Evolutionary conservation across 208 protist genomes (phyloP).

Genomic region (Trypanosoma mega): DNA sequence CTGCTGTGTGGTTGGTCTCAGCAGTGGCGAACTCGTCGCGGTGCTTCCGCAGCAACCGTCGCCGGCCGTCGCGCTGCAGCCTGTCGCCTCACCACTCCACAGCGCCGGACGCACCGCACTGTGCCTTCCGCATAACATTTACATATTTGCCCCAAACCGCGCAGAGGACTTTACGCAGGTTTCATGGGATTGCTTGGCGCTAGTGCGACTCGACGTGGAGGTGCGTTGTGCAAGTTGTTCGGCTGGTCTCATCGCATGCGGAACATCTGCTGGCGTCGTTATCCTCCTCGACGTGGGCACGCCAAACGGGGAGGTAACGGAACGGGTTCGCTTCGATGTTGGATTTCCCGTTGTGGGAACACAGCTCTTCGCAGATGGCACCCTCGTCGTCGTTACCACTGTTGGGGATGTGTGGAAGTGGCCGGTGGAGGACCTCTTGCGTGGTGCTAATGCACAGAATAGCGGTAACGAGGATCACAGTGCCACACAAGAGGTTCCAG

Average conservation of each 20-base stretch:
- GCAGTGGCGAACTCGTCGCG: slow-evolving; percentile 40
- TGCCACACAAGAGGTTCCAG: slow-evolving; percentile 15
- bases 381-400: slow-evolving; percentile 70
- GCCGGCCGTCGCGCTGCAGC: slow-evolving; percentile 35
- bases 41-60: slow-evolving; percentile 34
- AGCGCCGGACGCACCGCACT: slow-evolving; percentile 25
- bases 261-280: slow-evolving; percentile 72
- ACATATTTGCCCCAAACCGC: slow-evolving; percentile 29
- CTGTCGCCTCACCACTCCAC: slow-evolving; percentile 15
- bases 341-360: slow-evolving; percentile 67
- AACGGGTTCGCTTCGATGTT: slow-evolving; percentile 81
- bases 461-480: slow-evolving; percentile 8
- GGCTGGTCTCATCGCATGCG: slow-evolving; percentile 46
- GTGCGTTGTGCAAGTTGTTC: slow-evolving; percentile 64
- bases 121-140: slow-evolving; percentile 34
- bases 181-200: slow-evolving; percentile 26
- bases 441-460: background rate
- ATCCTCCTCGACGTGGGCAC: slow-evolving; percentile 51
- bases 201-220: slow-evolving; percentile 28
- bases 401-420: slow-evolving; percentile 85
- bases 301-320: slow-evolving; percentile 28
- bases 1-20: slow-evolving; percentile 45
- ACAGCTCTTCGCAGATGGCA: slow-evolving; percentile 58
- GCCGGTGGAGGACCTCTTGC: slow-evolving; percentile 62
- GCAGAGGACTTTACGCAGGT: background rate